Conservation (phyloP, 306 rosid species). For the Fragaria ananassa region DNA sequence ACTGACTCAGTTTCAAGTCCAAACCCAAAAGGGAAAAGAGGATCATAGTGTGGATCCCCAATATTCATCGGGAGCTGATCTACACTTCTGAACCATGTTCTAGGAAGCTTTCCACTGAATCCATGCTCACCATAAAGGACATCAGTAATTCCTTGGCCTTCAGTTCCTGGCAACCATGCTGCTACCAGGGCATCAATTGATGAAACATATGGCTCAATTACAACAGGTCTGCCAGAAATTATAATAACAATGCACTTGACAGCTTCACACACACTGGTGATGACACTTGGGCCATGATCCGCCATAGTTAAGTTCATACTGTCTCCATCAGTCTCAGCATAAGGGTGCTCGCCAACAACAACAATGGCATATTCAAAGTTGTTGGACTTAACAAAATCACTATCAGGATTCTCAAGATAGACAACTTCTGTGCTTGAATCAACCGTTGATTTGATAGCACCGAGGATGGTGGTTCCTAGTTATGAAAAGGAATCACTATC, state of each 20-base stretch:
- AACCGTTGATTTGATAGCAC: slow-evolving; percentile 61
- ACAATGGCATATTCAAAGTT: slow-evolving; percentile 72
- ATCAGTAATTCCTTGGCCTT: slow-evolving; percentile 88
- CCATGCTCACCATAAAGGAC: slow-evolving; percentile 83
- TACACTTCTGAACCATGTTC: slow-evolving; percentile 85
- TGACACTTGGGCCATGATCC: slow-evolving; percentile 67
- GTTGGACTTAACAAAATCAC: slow-evolving; percentile 57
- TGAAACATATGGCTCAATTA: slow-evolving; percentile 71
- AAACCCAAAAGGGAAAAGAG: slow-evolving; percentile 79
- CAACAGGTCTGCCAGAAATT: slow-evolving; percentile 82
- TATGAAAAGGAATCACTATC: slow-evolving; percentile 29
- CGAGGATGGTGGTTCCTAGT: slow-evolving; percentile 78
- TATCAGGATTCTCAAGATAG: slow-evolving; percentile 64
- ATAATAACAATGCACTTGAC: slow-evolving; percentile 66
- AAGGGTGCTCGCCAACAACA: slow-evolving; percentile 80
- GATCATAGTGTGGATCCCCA: slow-evolving; percentile 88
- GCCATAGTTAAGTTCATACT: slow-evolving; percentile 58
- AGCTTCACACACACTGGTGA: slow-evolving; percentile 64
- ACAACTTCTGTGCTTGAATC: slow-evolving; percentile 65
- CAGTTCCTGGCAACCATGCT: slow-evolving; percentile 92
- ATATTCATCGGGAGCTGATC: slow-evolving; percentile 93
- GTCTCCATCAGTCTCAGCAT: slow-evolving; percentile 78
- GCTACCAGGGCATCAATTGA: slow-evolving; percentile 69
- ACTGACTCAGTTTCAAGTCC: slow-evolving; percentile 72
- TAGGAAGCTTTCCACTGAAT: slow-evolving; percentile 79